Evolutionary conservation across 192 early-diverging fungal species (phyloP), one percentile per base, ranked within the genome.

Genomic region (Coemansia asiatica): DNA sequence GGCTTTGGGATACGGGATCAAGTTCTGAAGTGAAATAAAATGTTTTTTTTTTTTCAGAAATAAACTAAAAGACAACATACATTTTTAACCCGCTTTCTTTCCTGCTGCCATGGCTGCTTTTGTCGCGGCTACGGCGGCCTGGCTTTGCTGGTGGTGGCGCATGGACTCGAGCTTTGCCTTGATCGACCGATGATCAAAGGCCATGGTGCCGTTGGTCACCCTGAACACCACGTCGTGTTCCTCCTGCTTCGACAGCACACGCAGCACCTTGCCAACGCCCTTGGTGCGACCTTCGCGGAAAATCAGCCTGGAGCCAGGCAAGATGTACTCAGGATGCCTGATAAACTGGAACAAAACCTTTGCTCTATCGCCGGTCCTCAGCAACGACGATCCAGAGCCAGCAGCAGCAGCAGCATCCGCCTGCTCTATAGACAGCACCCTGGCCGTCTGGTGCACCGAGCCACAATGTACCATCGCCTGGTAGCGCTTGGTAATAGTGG

Each of bases 401-500:
- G 23, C 26, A 33, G 26, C 38, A 21, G 60, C 50, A 4, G 33
- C 38, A 10, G 23, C 26, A 33, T 69, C 57, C 6, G 40, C 61
- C 0, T 60, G 61, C 19, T 61, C 46, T 29, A 82, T 82, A 0
- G 87, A 83, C 36, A 93, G 74, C 21, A 97, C 91, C 36, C 88
- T 84, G 0, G 92, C 95, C 0, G 95, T 94, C 76, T 97, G 95
- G 18, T 94, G 84, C 8, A 89, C 91, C 53, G 84, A 85, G 0
- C 94, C 93, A 63, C 92, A 95, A 62, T 97, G 95, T 53, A 97
- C 64, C 95, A 97, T 97, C 4, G 95, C 94, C 82, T 97, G 95
- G 76, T 97, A 97, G 60, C 90, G 90, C 56, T 85, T 82, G 13
- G 87, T 87, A 61, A 97, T 97, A 6, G 95, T 97, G 0, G 95